A percentile compares a stretch with the other conserved stretches of the same genome.
phyloP scores from a whole-genome alignment of 2,329 filamentous ascomycete species.

The Ophiostoma ips region DNA sequence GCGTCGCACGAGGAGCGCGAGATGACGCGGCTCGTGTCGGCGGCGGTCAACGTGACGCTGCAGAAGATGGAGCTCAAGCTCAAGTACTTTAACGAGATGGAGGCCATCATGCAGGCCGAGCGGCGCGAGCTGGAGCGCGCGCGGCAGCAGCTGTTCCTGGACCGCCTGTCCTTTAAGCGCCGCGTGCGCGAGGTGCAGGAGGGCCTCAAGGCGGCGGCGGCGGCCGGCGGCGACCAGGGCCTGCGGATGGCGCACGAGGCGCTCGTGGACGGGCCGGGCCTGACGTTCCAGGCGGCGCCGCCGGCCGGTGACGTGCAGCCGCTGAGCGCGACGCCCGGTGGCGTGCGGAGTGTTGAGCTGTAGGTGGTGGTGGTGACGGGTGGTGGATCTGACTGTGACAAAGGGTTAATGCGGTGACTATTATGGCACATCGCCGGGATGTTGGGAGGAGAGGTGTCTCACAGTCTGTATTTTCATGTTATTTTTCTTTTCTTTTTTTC shows the following conservation, averaged over 20 bases:
- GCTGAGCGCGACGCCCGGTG: slow-evolving; percentile 35
- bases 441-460: not conserved
- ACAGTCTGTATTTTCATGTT: not conserved
- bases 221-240: slow-evolving; percentile 35
- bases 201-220: slow-evolving; percentile 43
- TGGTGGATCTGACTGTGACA: not conserved
- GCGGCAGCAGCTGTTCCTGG: slow-evolving; percentile 84
- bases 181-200: slow-evolving; percentile 74
- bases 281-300: slow-evolving; percentile 37
- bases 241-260: slow-evolving; percentile 33
- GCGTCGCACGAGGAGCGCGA: slow-evolving; percentile 94
- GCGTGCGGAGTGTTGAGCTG: slow-evolving; percentile 44
- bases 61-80: slow-evolving; percentile 94
- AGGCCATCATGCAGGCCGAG: slow-evolving; percentile 81
- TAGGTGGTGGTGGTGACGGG: slow-evolving; percentile 17
- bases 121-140: slow-evolving; percentile 83
- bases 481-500: not conserved
- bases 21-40: slow-evolving; percentile 84
- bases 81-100: slow-evolving; percentile 92
- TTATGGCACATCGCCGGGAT: not conserved
- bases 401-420: not conserved
- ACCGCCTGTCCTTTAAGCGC: slow-evolving; percentile 79
- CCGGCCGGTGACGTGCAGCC: slow-evolving; percentile 35
- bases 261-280: slow-evolving; percentile 33
- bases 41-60: slow-evolving; percentile 83